Percentiles rank a stretch among this genome's conserved stretches.
Conservation (phyloP, 371 early-diverging fungal genomes). For the Syncephalastrum racemosum region DNA sequence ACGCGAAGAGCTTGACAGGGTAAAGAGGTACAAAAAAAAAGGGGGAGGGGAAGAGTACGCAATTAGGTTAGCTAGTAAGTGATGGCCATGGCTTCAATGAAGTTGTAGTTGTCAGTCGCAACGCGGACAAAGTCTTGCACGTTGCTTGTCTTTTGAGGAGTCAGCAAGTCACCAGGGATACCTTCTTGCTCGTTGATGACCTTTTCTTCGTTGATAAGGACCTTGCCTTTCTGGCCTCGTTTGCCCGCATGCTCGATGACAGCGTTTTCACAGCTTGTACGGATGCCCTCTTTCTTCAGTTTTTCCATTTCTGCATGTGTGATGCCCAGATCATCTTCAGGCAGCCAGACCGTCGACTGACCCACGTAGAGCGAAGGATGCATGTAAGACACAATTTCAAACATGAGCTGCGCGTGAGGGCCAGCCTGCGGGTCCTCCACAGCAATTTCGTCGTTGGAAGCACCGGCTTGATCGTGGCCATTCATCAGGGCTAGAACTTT, state of each 20-base stretch:
- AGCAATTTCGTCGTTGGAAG: neutral
- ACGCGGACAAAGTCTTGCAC: conserved; percentile 14
- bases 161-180: conserved; percentile 18
- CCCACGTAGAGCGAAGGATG: conserved; percentile 17
- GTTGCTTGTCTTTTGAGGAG: neutral
- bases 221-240: conserved; percentile 16
- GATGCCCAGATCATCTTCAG: conserved; percentile 27
- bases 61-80: too few species aligned
- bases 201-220: conserved; percentile 15
- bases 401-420: conserved; percentile 8
- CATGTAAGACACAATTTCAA: conserved; percentile 19
- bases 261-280: conserved; percentile 8
- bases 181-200: conserved; percentile 14
- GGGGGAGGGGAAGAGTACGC: too few species aligned
- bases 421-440: neutral
- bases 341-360: conserved; percentile 27
- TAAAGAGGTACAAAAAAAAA: too few species aligned
- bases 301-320: conserved; percentile 15
- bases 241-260: conserved; percentile 12
- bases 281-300: conserved; percentile 11
- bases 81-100: conserved; percentile 10
- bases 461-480: too few species aligned
- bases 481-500: too few species aligned
- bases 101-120: conserved; percentile 14
- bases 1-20: too few species aligned